Base-by-base conservation (phyloP, 768 basidiomycete genomes). In the Lactarius quietus region DNA sequence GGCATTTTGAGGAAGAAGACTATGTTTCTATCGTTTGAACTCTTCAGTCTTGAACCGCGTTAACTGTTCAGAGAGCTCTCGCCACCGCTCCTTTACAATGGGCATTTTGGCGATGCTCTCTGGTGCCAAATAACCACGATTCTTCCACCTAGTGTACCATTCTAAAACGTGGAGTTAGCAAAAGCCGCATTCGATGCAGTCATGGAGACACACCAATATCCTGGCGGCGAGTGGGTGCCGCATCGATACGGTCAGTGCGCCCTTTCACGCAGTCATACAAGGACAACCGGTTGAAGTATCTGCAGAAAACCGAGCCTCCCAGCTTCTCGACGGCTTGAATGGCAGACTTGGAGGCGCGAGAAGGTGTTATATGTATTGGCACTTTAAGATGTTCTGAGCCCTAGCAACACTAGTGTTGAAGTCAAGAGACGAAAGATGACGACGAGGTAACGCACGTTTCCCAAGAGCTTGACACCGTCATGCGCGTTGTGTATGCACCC, bases 391-490 rank as follows among this genome's bases (percentile, higher is more conserved):
- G 80, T 70, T 85, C 78, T 0, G 84, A 80, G 41, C 92, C 91
- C 90, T 92, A 61, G 18, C 63, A 18, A 1, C 48, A 29, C 62
- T 18, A 63, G 26, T 17, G 59, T 31, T 54, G 41, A 18, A 43
- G n/a, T n/a, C 59, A 29, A 62, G n/a, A 35, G 38, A 58, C 9
- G 29, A 60, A 18, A 60, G 51, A 57, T 53, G 35, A 41, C 31
- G 29, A 55, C 12, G 35, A 35, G 28, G 28, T 31, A 35, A 78
- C 86, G 61, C 68, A 94, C 93, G 71, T 89, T 86, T 61, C 89
- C 93, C 36, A 98, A 79, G 29, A 99, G 79, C 78, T 98, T 99
- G 57, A 98, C 84, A 3, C 97, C 97, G 68, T 94, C 91, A 70
- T 92, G 87, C 3, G 87, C 88, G 61, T 93, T 83, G 75, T 98